These are phyloP conservation scores for Penicillium sp. DNA, from an alignment of 2,329 filamentous ascomycete species.

Conservation along the genomic window DNA sequence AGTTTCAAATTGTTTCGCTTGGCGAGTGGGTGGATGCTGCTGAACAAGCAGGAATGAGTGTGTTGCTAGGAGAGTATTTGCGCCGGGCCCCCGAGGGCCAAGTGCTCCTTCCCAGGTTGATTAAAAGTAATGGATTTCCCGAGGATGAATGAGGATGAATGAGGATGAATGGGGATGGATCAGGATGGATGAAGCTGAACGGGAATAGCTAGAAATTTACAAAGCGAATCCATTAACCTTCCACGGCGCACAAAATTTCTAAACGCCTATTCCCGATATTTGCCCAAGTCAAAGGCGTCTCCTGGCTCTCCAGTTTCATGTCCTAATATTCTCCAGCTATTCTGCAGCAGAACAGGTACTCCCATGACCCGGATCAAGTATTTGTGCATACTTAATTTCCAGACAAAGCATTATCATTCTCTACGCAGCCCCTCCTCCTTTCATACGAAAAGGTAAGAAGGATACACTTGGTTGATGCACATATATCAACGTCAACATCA, in stretches of 20 bases:
- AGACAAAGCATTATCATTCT: too few species aligned
- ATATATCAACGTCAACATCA: background rate
- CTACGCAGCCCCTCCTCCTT: background rate
- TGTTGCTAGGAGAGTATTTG: slow-evolving; percentile 15
- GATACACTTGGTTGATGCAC: background rate
- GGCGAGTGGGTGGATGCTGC: slow-evolving; percentile 15
- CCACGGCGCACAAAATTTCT: too few species aligned
- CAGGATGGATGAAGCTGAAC: background rate
- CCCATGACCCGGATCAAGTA: too few species aligned
- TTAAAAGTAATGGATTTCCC: slow-evolving; percentile 1
- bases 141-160: background rate
- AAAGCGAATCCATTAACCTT: background rate
- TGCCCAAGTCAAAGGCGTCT: background rate
- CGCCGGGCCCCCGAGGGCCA: slow-evolving; percentile 12
- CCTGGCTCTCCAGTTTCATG: background rate
- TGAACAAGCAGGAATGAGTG: slow-evolving; percentile 17
- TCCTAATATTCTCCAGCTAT: background rate
- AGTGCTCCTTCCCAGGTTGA: slow-evolving; percentile 13
- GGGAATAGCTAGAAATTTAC: background rate
- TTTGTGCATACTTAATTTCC: background rate
- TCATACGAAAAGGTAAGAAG: background rate
- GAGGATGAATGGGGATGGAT: too few species aligned
- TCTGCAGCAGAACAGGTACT: background rate
- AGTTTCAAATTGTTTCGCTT: slow-evolving; percentile 11
- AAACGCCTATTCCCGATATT: background rate